Percentiles rank a stretch among this genome's conserved stretches.
phyloP scores from a whole-genome alignment of 495 filamentous ascomycete genomes.

The Penicillium canescens region DNA sequence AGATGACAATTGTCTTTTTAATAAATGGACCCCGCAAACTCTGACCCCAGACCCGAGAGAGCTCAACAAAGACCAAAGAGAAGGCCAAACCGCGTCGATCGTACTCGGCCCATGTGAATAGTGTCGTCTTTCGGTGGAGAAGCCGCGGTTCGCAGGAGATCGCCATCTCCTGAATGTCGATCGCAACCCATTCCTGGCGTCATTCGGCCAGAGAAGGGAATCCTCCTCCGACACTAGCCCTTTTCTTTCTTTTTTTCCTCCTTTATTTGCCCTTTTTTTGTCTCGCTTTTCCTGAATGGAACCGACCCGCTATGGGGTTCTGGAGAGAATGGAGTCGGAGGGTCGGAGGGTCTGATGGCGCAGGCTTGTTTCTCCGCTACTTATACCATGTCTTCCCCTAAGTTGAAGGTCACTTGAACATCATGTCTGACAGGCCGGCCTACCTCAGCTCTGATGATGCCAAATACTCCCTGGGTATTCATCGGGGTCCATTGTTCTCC shows the following conservation, averaged over 20 bases:
- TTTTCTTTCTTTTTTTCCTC: conserved; percentile 5
- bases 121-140: not conserved
- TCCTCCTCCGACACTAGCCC: conserved; percentile 17
- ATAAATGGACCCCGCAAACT: conserved; percentile 1
- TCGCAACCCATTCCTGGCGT: conserved; percentile 11
- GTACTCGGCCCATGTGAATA: conserved; percentile 12
- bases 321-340: conserved; percentile 4
- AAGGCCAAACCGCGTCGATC: not conserved
- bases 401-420: conserved; percentile 1
- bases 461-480: conserved; percentile 35
- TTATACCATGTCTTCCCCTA: too few relatives aligned
- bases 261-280: not conserved
- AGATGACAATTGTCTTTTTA: too few relatives aligned
- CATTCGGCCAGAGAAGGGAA: conserved; percentile 13
- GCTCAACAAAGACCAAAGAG: too few relatives aligned
- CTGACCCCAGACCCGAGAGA: not conserved
- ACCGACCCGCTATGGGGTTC: conserved; percentile 4
- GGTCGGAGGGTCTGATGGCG: not conserved
- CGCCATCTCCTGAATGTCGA: conserved; percentile 24
- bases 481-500: conserved; percentile 36
- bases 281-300: not conserved
- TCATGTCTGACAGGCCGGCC: conserved; percentile 27
- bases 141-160: conserved; percentile 30
- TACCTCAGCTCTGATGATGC: conserved; percentile 30
- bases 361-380: conserved; percentile 13